Evolutionary conservation across 1,284 basidiomycete species (phyloP).

Genomic region (Pseudozyma sp.): DNA sequence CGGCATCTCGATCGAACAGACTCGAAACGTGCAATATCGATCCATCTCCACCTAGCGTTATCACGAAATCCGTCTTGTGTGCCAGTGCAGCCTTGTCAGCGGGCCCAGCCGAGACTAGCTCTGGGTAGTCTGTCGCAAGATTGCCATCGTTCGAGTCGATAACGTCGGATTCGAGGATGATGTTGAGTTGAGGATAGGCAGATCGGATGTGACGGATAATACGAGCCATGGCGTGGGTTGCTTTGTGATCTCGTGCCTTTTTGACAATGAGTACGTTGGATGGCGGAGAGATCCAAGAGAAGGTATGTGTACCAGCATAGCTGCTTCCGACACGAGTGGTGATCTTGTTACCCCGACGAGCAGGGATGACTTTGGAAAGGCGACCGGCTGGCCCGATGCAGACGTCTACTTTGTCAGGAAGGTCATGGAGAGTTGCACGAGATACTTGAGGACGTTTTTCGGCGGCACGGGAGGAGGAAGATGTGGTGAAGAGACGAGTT

Average conservation of each 20-base stretch:
- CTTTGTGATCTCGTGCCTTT: constrained; percentile 71
- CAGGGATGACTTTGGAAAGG: constrained; percentile 54
- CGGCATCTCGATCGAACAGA: constrained; percentile 85
- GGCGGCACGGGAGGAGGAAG: constrained; percentile 9
- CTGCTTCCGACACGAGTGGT: constrained; percentile 60
- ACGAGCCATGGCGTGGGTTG: constrained; percentile 69
- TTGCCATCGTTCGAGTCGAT: constrained; percentile 75
- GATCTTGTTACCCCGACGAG: constrained; percentile 49
- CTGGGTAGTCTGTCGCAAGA: constrained; percentile 27
- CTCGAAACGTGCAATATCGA: constrained; percentile 95
- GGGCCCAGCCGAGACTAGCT: constrained; percentile 28
- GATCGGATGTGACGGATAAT: constrained; percentile 67
- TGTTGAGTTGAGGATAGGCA: constrained; percentile 77
- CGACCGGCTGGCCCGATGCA: constrained; percentile 55
- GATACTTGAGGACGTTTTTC: constrained; percentile 20
- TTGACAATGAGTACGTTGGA: constrained; percentile 72
- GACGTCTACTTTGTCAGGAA: constrained; percentile 61
- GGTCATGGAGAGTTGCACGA: constrained; percentile 26
- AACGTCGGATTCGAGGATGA: constrained; percentile 79
- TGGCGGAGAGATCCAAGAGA: constrained; percentile 65
- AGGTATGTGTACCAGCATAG: constrained; percentile 66
- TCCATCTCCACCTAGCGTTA: constrained; percentile 93
- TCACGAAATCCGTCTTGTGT: constrained; percentile 77
- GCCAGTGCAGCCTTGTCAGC: constrained; percentile 38
- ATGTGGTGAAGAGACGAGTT: not conserved